Evolutionary conservation across 345 rosid genomes (phyloP), one percentile per base, ranked within the genome.

Genomic region (Eucalyptus cloeziana): DNA sequence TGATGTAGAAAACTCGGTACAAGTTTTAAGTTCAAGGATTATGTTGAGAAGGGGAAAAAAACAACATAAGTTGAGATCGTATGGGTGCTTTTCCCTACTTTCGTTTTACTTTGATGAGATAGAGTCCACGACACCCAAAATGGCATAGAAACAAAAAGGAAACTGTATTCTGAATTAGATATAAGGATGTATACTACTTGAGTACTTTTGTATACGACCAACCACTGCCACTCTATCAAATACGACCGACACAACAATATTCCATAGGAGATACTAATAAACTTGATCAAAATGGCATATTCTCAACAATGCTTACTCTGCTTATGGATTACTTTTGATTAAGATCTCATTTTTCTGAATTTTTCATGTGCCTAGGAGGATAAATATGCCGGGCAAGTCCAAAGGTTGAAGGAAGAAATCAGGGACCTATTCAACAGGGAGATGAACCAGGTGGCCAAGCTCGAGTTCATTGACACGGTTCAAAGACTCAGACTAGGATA

Each of bases 401-500:
- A 76, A 52, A 50, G 43, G 86, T 30, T 86, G 76, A 76, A 69
- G 88, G 86, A 44, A n/a, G 76, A 86, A n/a, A 88, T 89, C 30
- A 76, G 52, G 69, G 47, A 31, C 11, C 47, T 69, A 40, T 5
- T 86, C 12, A 27, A 54, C 5, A 0, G 16, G n/a, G 27, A 49
- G 88, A 43, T 76, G 86, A 67, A 89, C 37, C 58, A 85, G 22
- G 43, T 86, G 51, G 51, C 50, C 10, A 86, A 37, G 88, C 89
- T 90, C n/a, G 87, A 90, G 83, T 47, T 90, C 27, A 86, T 90
- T 88, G 88, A 90, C 24, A 22, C n/a, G 7, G 69, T 90, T 22
- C 88, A 90, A 88, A 54, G 91, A 76, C 91, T 90, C 31, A 90
- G 92, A 49, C 67, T 90, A 88, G 88, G 50, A 64, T 87, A 90